Base-by-base conservation (phyloP, 345 rosid species). In the Syzygium grande region DNA sequence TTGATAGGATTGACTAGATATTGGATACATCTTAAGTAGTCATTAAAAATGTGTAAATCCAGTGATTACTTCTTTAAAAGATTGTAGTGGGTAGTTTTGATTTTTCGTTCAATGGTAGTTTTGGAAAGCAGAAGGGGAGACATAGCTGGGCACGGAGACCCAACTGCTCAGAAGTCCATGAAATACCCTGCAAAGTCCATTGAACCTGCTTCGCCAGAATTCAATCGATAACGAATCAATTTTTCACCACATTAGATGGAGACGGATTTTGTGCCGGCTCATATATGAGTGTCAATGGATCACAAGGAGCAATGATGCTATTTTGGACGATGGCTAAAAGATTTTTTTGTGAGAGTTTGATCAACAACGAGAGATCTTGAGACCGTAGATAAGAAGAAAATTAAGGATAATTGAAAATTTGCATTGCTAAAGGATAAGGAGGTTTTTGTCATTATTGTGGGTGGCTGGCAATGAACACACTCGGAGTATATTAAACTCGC, bases 191-290 rank as follows among this genome's bases (percentile, higher is more conserved):
- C 12, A 2, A 25, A 59, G 65, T 27, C 29, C 30, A 27, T 29
- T 29, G 5, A 11, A 25, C 29, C 11, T 25, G 38, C 13, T 6
- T 43, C 7, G 7, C 46, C 7, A 1, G 0, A n/a, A 61, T 61
- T 61, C 13, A n/a, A 61, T n/a, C 34, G 3, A 5, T 4, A 0
- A 30, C 34, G 19, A 6, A 61, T 6, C 2, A 5, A 61, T 13
- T 4, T 3, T 61, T n/a, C 34, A 15, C 4, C 46, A 43, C 2
- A 61, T n/a, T 61, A n/a, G 68, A 61, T 3, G 17, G 73, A 16
- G 73, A 61, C 6, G 73, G 34, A 61, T 61, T 61, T 6, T n/a
- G 8, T n/a, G 73, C 38, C 19, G 19, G 14, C 73, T 61, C 9
- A 4, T 13, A n/a, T n/a, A 13, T 17, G n/a, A 61, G 73, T 6